Conservation (phyloP, 345 rosid genomes). For the Lepidium didymum region DNA sequence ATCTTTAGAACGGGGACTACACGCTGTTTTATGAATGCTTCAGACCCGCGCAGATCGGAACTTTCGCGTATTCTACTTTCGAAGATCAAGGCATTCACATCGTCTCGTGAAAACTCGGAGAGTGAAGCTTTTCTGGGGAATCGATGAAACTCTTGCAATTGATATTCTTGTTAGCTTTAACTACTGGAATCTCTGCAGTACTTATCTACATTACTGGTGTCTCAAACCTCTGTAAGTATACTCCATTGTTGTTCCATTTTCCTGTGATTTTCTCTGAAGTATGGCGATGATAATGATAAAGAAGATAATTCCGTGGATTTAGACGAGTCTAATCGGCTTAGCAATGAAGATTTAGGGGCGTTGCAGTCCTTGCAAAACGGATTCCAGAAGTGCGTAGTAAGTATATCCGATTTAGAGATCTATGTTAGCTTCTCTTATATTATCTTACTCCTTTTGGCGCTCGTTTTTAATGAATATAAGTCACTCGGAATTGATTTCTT, state of each 20-base stretch:
- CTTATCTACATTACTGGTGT: constrained; percentile 74
- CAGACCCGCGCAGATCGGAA: background rate
- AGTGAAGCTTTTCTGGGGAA: background rate
- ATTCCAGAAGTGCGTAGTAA: constrained; percentile 89
- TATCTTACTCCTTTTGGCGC: background rate
- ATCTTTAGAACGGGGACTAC: background rate
- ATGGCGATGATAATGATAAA: background rate
- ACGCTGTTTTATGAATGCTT: background rate
- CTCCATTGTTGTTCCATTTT: background rate
- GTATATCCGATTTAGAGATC: constrained; percentile 15
- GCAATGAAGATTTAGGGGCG: constrained; percentile 63
- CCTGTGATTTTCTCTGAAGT: background rate
- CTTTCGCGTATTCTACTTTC: background rate
- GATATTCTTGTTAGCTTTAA: constrained; percentile 48
- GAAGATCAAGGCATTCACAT: constrained; percentile 8
- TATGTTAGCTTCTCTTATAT: background rate
- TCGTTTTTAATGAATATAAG: background rate
- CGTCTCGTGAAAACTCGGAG: background rate
- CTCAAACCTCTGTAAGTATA: constrained; percentile 49
- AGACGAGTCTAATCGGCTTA: constrained; percentile 48
- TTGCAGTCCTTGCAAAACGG: constrained; percentile 52
- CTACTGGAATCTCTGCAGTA: constrained; percentile 67
- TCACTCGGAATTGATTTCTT: background rate
- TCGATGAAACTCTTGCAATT: constrained; percentile 68
- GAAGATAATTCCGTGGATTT: constrained; percentile 23